A percentile compares a stretch with the other conserved stretches of the same genome.
phyloP scores from a whole-genome alignment of 352 stramenopile species.

The Phytopythium litorale region DNA sequence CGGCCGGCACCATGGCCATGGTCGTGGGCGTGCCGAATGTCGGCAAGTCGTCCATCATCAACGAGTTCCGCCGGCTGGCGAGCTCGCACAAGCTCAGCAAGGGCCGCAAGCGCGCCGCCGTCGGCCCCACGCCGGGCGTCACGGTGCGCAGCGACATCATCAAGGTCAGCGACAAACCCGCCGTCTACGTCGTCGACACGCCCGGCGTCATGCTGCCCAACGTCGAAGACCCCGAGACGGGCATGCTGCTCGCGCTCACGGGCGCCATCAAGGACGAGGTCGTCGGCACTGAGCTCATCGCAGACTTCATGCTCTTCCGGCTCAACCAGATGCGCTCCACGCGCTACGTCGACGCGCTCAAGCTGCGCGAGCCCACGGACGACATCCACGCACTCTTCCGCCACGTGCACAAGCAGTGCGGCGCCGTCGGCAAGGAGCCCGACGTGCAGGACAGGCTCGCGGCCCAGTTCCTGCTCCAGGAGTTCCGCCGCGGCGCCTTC shows the following conservation, averaged over 20 bases:
- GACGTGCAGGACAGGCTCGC: conserved; percentile 67
- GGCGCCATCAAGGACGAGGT: conserved; percentile 87
- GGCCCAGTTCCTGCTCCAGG: conserved; percentile 62
- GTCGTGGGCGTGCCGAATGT: conserved; percentile 89
- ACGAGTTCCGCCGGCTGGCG: conserved; percentile 76
- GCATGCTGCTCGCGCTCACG: conserved; percentile 81
- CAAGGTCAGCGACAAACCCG: conserved; percentile 85
- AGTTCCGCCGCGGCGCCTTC: conserved; percentile 75
- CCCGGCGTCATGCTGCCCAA: conserved; percentile 88
- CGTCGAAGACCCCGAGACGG: conserved; percentile 71
- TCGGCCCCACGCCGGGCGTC: conserved; percentile 80
- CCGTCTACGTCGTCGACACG: conserved; percentile 88
- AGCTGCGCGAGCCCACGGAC: conserved; percentile 63
- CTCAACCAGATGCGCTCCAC: conserved; percentile 80
- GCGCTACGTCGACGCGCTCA: conserved; percentile 74
- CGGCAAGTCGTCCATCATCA: conserved; percentile 90
- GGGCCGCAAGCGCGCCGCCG: conserved; percentile 74
- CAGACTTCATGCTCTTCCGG: conserved; percentile 88
- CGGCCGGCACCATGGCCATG: conserved; percentile 86
- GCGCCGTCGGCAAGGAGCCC: conserved; percentile 71
- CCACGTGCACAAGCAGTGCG: conserved; percentile 59
- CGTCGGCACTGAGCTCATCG: conserved; percentile 82
- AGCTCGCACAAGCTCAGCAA: conserved; percentile 73
- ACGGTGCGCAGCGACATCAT: conserved; percentile 88
- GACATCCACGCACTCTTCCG: conserved; percentile 67